Percentiles rank a stretch among this genome's conserved stretches.
Conservation (phyloP, 129 eudicot species). For the Helichrysum umbraculigerum region DNA sequence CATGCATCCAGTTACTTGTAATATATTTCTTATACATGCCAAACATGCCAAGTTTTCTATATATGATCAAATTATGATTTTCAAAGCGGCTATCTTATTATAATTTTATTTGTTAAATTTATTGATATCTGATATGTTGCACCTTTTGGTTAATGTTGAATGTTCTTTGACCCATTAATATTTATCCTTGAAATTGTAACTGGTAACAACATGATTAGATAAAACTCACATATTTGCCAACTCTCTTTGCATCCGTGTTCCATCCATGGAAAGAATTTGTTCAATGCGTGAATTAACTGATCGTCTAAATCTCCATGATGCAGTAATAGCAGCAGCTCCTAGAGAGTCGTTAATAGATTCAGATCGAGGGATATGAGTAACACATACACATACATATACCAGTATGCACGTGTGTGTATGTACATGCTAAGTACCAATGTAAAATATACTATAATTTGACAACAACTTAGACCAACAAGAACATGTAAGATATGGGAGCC, state of each 20-base stretch:
- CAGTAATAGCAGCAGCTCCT: slow-evolving; percentile 64
- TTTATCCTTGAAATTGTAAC: background rate
- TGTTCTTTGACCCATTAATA: background rate
- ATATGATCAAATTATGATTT: background rate
- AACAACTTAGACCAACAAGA: too few species aligned
- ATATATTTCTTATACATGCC: background rate
- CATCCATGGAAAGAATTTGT: slow-evolving; percentile 68
- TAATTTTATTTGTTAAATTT: background rate
- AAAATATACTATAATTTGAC: too few species aligned
- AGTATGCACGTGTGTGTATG: background rate
- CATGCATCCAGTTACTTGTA: background rate
- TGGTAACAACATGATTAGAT: background rate
- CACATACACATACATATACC: background rate
- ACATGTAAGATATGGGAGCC: background rate
- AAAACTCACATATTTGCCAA: slow-evolving; percentile 69
- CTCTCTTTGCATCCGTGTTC: slow-evolving; percentile 74
- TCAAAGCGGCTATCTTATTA: background rate
- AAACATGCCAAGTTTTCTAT: slow-evolving; percentile 1
- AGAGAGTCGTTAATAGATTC: slow-evolving; percentile 1
- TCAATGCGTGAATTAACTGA: slow-evolving; percentile 56
- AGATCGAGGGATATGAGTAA: slow-evolving; percentile 9
- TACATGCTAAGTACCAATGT: background rate
- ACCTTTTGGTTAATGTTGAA: background rate
- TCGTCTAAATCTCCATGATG: slow-evolving; percentile 52
- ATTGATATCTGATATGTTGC: background rate